Base-by-base conservation (phyloP, 257 asterid species). In the Solanum appendiculatum region DNA sequence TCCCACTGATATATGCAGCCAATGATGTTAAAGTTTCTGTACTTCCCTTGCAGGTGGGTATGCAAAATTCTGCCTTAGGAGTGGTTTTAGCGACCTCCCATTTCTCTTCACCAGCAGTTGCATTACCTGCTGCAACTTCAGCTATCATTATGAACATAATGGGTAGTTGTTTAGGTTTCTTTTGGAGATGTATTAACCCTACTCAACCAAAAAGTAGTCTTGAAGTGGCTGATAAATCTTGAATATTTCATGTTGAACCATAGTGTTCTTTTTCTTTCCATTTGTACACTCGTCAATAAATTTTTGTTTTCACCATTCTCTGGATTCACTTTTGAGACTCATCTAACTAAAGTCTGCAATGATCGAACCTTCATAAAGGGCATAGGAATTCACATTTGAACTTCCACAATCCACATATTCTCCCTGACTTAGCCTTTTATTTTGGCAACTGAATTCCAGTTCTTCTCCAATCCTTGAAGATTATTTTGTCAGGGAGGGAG, bases 31-130 rank as follows among this genome's bases (percentile, higher is more conserved):
- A 77, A 77, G 14, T 25, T 42, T 14, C 23, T 77, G n/a, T 42
- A 42, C 37, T 7, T 42, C 0, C 7, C n/a, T 42, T 86, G 91
- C 91, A 95, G 99, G 98, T 96, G n/a, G 99, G 98, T 82, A 96
- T 96, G 99, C 99, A 96, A 86, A 96, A 96, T 87, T 96, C 98
- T 1, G 94, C 99, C 15, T 42, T 96, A 83, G 99, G 98, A 51
- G 98, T 96, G 89, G 98, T 96, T 88, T 90, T 96, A 85, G 99
- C 99, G 2, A 87, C 98, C 7, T 85, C 98, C 58, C 99, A 96
- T 92, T 96, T 96, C 90, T 73, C 93, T 42, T 95, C 98, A 14
- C 92, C 98, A 4, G 88, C 90, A 93, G 96, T 95, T 14, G 98
- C 98, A 13, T 83, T 96, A 86, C 98, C 99, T 64, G 88, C 98